Conservation (phyloP, 78 protist species). For the Dictyostelium brefeldianum region DNA sequence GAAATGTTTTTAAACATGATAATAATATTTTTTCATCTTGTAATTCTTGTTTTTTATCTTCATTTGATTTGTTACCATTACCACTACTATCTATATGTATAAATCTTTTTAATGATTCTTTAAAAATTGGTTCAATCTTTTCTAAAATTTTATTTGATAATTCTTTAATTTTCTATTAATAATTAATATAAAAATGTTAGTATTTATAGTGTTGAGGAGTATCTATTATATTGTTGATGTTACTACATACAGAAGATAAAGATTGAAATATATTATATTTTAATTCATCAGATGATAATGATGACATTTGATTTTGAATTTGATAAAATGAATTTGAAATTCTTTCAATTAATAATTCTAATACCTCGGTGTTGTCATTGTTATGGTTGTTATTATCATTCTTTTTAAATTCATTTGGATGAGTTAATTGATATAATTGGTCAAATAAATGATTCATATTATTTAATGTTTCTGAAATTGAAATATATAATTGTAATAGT, state of each 20-base stretch:
- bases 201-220: background rate
- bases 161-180: slow-evolving; percentile 41
- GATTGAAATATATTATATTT: slow-evolving; percentile 34
- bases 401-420: slow-evolving; percentile 8
- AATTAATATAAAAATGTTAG: background rate
- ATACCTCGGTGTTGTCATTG: background rate
- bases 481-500: slow-evolving; percentile 50
- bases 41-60: background rate
- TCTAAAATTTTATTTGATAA: slow-evolving; percentile 39
- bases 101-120: slow-evolving; percentile 23
- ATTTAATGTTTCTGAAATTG: slow-evolving; percentile 37
- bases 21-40: slow-evolving; percentile 11
- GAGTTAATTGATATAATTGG: slow-evolving; percentile 14
- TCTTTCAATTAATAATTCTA: slow-evolving; percentile 51
- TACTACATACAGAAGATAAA: slow-evolving; percentile 23
- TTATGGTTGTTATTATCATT: background rate
- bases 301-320: slow-evolving; percentile 56
- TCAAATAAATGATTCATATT: slow-evolving; percentile 62
- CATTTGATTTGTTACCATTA: background rate
- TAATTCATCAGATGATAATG: slow-evolving; percentile 49
- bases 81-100: background rate
- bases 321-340: slow-evolving; percentile 71
- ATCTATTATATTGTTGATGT: too few species aligned
- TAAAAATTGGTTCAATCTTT: slow-evolving; percentile 67
- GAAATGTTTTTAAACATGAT: slow-evolving; percentile 36